These are phyloP conservation scores for Globisporangium spinosum DNA, from an alignment of 352 stramenopile species.

Conservation along the genomic window DNA sequence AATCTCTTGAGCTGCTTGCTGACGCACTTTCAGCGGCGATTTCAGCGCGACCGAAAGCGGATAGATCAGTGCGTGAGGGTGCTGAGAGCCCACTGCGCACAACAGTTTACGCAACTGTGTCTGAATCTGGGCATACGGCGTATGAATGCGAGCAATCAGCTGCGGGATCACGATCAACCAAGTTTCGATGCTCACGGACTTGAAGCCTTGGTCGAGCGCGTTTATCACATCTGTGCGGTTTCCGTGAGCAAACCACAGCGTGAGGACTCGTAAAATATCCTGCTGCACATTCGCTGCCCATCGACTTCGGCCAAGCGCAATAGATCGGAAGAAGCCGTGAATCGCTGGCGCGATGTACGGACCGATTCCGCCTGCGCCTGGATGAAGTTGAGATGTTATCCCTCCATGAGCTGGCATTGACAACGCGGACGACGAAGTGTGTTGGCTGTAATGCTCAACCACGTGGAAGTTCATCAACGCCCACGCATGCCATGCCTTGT, in stretches of 20 bases:
- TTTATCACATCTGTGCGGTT: slow-evolving; percentile 88
- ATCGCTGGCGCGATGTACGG: slow-evolving; percentile 70
- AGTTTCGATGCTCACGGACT: slow-evolving; percentile 93
- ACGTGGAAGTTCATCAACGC: slow-evolving; percentile 96
- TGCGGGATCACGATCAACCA: slow-evolving; percentile 98
- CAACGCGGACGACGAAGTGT: slow-evolving; percentile 28
- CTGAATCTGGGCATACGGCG: slow-evolving; percentile 58
- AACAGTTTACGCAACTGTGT: slow-evolving; percentile 88
- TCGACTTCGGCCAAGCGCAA: slow-evolving; percentile 92
- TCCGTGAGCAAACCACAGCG: slow-evolving; percentile 97
- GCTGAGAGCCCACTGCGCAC: slow-evolving; percentile 86
- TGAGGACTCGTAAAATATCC: slow-evolving; percentile 97
- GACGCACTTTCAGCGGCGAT: slow-evolving; percentile 85
- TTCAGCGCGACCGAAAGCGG: slow-evolving; percentile 96
- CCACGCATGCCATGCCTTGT: slow-evolving; percentile 96
- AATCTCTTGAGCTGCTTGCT: slow-evolving; percentile 92
- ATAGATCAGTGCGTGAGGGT: slow-evolving; percentile 98
- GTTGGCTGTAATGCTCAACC: slow-evolving; percentile 84
- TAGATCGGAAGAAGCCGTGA: slow-evolving; percentile 94
- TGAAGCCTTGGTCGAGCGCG: slow-evolving; percentile 79
- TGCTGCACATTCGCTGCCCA: slow-evolving; percentile 97
- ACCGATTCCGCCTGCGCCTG: slow-evolving; percentile 26
- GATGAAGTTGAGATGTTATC: neutral
- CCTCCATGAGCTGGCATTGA: slow-evolving; percentile 21
- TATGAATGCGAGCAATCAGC: slow-evolving; percentile 91